phyloP scores from a whole-genome alignment of 129 eudicot genomes.

The Kitagawia praeruptora region DNA sequence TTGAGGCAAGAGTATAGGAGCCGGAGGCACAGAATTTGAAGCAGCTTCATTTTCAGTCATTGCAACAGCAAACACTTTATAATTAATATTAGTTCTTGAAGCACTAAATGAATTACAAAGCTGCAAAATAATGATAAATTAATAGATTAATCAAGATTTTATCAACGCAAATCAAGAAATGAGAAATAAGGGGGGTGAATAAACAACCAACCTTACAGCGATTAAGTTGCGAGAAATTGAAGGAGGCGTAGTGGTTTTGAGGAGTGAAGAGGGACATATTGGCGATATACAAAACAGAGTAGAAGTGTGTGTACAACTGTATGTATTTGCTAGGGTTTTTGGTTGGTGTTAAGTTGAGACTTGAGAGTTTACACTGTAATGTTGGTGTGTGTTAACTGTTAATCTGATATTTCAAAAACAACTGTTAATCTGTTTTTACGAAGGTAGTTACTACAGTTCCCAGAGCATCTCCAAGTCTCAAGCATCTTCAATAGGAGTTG shows the following conservation, averaged over 20 bases:
- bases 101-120: constrained; percentile 12
- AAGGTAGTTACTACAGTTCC: too few relatives aligned
- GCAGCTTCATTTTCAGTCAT: constrained; percentile 33
- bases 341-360: background rate
- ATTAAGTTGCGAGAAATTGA: constrained; percentile 15
- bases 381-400: too few relatives aligned
- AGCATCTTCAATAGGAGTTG: too few relatives aligned
- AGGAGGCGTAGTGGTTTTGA: constrained; percentile 11
- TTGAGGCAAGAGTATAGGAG: constrained; percentile 83
- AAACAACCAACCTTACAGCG: constrained; percentile 19
- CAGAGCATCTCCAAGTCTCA: too few relatives aligned
- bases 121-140: constrained; percentile 24
- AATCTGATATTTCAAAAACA: too few relatives aligned
- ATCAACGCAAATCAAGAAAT: background rate
- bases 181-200: background rate
- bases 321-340: background rate
- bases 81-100: constrained; percentile 14
- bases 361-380: too few relatives aligned
- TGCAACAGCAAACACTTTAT: constrained; percentile 34
- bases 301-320: background rate
- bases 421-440: too few relatives aligned
- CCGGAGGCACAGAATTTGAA: constrained; percentile 61
- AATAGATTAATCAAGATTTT: background rate
- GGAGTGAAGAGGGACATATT: constrained; percentile 23
- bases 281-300: background rate